Percentiles rank a stretch among this genome's conserved stretches.
Conservation (phyloP, 2,329 filamentous ascomycete species). For the Apiospora hydei region DNA sequence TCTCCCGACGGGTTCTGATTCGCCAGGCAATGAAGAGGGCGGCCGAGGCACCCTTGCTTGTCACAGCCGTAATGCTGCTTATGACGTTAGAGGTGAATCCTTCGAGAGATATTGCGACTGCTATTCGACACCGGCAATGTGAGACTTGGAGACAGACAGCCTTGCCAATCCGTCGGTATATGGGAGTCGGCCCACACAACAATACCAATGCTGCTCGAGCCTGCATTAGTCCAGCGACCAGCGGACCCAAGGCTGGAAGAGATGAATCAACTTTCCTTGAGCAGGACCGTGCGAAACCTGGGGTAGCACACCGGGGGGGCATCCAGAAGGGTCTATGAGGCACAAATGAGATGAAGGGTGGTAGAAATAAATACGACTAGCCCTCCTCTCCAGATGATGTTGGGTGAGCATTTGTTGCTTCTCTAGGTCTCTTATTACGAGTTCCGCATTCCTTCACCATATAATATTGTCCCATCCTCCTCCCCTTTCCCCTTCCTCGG, state of each 20-base stretch:
- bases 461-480: not conserved
- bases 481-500: not conserved
- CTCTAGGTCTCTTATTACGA: not conserved
- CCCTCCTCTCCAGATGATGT: not conserved
- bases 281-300: not conserved
- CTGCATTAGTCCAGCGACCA: constrained; percentile 15
- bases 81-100: constrained; percentile 15
- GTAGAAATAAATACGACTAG: not conserved
- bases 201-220: not conserved
- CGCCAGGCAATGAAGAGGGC: not conserved
- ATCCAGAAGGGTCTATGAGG: not conserved
- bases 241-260: not conserved
- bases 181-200: not conserved
- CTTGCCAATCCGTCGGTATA: not conserved
- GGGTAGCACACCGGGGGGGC: not conserved
- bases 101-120: not conserved
- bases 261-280: not conserved
- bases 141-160: not conserved
- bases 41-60: not conserved
- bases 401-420: not conserved
- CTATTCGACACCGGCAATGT: not conserved
- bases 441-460: not conserved
- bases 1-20: not conserved
- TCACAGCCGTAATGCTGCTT: not conserved
- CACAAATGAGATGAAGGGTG: not conserved